Evolutionary conservation across 2,329 filamentous ascomycete species (phyloP).

Genomic region (Xenoacremonium recifei): DNA sequence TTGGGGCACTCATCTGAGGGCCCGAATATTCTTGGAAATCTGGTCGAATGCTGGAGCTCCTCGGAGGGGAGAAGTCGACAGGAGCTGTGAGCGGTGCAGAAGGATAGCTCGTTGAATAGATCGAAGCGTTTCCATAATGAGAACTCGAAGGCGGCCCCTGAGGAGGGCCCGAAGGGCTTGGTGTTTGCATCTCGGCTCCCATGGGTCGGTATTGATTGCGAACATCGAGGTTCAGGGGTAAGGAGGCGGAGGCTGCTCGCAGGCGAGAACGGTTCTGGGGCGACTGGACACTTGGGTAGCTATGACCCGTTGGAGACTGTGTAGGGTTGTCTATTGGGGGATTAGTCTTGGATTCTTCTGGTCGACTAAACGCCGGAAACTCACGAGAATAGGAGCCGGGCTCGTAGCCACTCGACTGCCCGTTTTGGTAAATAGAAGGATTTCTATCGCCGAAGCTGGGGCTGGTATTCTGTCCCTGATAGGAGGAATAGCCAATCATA

Average conservation of each 20-base stretch:
- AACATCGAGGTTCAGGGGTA: conserved; percentile 45
- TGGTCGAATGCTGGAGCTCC: conserved; percentile 25
- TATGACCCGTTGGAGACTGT: conserved; percentile 50
- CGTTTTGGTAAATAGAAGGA: conserved; percentile 49
- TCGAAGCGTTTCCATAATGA: conserved; percentile 39
- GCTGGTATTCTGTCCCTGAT: conserved; percentile 45
- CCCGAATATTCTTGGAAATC: conserved; percentile 44
- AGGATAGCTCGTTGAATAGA: conserved; percentile 50
- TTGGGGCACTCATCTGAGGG: conserved; percentile 55
- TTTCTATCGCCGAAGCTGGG: conserved; percentile 47
- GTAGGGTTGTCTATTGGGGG: conserved; percentile 41
- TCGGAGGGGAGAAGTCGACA: conserved; percentile 44
- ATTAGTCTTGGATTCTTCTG: no score
- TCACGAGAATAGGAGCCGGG: conserved; percentile 52
- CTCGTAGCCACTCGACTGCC: conserved; percentile 51
- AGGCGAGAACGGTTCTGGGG: conserved; percentile 46
- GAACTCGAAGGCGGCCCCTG: conserved; percentile 34
- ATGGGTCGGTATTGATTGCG: conserved; percentile 43
- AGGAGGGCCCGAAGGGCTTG: conserved; percentile 8
- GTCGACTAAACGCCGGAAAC: no score
- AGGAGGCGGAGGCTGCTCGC: conserved; percentile 47
- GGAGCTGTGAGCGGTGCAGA: conserved; percentile 55
- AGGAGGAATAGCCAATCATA: conserved; percentile 55
- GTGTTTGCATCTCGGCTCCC: conserved; percentile 14
- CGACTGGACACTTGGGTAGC: conserved; percentile 44